Conservation (phyloP, 192 early-diverging fungal genomes). For the Rhizoclosmatium sp. region DNA sequence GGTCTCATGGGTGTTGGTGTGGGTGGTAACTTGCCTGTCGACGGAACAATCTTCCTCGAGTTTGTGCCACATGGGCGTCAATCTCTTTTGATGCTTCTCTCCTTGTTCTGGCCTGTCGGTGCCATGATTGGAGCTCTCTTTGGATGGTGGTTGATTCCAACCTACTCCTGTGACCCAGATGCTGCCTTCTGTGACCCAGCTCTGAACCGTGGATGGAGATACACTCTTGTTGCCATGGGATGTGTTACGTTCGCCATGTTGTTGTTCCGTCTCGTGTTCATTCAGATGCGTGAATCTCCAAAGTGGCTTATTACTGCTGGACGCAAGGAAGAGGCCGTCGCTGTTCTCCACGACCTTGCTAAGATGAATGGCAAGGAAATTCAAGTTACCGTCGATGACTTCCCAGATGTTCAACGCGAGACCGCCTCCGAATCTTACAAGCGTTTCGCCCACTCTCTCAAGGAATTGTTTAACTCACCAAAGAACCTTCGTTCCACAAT, state of each 20-base stretch:
- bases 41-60: constrained; percentile 64
- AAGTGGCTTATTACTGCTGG: constrained; percentile 71
- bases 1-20: not conserved
- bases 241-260: constrained; percentile 75
- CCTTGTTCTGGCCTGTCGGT: constrained; percentile 84
- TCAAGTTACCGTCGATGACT: not conserved
- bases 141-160: constrained; percentile 71
- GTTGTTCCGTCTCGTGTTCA: constrained; percentile 66
- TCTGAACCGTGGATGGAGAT: constrained; percentile 68
- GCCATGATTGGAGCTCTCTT: constrained; percentile 74
- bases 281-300: constrained; percentile 74
- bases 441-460: not conserved
- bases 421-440: not conserved
- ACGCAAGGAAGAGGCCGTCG: constrained; percentile 29
- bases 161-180: constrained; percentile 64
- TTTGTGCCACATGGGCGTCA: constrained; percentile 82
- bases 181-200: constrained; percentile 2
- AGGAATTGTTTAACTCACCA: not conserved
- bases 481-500: constrained; percentile 63
- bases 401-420: constrained; percentile 3
- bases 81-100: constrained; percentile 81
- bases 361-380: constrained; percentile 26
- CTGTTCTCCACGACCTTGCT: constrained; percentile 28
- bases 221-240: constrained; percentile 63
- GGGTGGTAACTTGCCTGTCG: constrained; percentile 28